phyloP scores from a whole-genome alignment of 1,139 yeast species.

The Taphrina betulina region DNA sequence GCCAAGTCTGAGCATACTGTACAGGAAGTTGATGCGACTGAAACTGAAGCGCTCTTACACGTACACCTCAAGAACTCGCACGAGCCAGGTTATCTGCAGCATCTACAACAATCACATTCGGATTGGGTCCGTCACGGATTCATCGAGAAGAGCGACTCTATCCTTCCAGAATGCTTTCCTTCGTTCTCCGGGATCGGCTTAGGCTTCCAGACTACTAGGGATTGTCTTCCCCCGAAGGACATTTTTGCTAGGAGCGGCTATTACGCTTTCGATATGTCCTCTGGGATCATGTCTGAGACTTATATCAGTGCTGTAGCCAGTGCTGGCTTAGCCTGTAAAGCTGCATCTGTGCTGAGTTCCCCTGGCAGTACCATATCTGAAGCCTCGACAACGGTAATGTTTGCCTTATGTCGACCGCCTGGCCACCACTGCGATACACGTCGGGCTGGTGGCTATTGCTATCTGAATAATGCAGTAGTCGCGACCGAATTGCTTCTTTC shows the following conservation, averaged over 20 bases:
- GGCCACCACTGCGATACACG: slow-evolving; percentile 18
- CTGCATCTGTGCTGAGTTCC: background rate
- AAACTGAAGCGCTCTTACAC: background rate
- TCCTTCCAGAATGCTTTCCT: slow-evolving; percentile 17
- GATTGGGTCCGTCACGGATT: slow-evolving; percentile 5
- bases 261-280: slow-evolving; percentile 15
- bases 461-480: slow-evolving; percentile 11
- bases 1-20: background rate
- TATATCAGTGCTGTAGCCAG: slow-evolving; percentile 3
- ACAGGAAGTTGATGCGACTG: background rate
- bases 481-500: background rate
- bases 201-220: background rate
- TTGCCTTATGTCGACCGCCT: slow-evolving; percentile 22
- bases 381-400: background rate
- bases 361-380: too few species aligned
- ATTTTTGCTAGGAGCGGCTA: slow-evolving; percentile 10
- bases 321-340: slow-evolving; percentile 1
- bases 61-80: background rate
- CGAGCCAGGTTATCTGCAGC: background rate
- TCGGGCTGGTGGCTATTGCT: slow-evolving; percentile 19
- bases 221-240: slow-evolving; percentile 2
- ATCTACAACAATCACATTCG: background rate
- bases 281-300: slow-evolving; percentile 5
- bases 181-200: background rate
- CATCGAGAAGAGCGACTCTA: background rate